Evolutionary conservation across 345 rosid genomes (phyloP).

Genomic region (Kandelia obovata): DNA sequence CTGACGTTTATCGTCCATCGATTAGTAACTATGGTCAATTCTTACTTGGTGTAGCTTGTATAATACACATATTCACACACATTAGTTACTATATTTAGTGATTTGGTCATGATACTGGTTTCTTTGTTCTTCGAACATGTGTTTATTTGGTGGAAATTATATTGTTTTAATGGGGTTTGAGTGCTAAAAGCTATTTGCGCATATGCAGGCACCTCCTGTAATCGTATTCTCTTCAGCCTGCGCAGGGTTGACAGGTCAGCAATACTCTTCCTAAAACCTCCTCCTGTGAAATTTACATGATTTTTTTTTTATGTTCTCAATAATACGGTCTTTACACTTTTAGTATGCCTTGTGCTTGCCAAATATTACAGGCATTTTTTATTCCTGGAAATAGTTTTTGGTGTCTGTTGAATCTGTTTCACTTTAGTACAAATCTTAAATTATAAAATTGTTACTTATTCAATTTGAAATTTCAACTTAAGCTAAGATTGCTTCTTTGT

Average conservation of each 20-base stretch:
- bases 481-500: too few relatives aligned
- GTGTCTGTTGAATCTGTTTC: too few relatives aligned
- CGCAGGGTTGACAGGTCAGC: conserved; percentile 80
- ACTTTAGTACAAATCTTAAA: too few relatives aligned
- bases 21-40: not conserved
- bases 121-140: not conserved
- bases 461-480: too few relatives aligned
- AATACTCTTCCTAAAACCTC: not conserved
- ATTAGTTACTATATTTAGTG: too few relatives aligned
- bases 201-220: conserved; percentile 87
- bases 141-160: not conserved
- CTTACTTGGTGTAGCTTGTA: too few relatives aligned
- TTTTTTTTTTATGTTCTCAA: not conserved
- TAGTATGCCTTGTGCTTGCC: too few relatives aligned
- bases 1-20: not conserved
- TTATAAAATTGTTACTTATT: too few relatives aligned
- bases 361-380: too few relatives aligned
- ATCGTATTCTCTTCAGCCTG: conserved; percentile 89
- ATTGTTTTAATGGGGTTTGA: not conserved
- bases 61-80: too few relatives aligned
- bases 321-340: not conserved
- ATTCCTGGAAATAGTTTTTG: too few relatives aligned
- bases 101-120: not conserved
- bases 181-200: conserved; percentile 5
- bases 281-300: not conserved